A percentile compares a stretch with the other conserved stretches of the same genome.
These are phyloP conservation scores for Plantago elongata DNA, from an alignment of 257 asterid species.

Conservation along the genomic window DNA sequence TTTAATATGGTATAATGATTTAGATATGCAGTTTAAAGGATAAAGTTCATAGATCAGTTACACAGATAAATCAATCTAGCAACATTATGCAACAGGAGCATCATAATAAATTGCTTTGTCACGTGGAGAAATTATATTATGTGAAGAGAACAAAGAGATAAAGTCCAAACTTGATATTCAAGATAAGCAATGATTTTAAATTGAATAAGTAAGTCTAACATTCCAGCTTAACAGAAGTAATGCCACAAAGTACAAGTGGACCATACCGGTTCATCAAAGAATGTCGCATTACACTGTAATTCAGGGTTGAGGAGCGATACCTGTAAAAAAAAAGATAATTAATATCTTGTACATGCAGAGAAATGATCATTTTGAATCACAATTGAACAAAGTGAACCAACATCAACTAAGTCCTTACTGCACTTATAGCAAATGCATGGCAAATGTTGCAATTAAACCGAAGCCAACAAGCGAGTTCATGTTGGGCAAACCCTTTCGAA, in stretches of 20 bases:
- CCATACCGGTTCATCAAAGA: constrained; percentile 96
- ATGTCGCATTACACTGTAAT: constrained; percentile 88
- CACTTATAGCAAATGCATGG: constrained; percentile 91
- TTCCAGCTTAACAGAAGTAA: constrained; percentile 14
- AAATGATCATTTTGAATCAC: constrained; percentile 15
- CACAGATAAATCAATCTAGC: not conserved
- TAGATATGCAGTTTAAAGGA: not conserved
- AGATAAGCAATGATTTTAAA: constrained; percentile 1
- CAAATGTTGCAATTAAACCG: constrained; percentile 96
- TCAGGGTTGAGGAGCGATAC: constrained; percentile 84
- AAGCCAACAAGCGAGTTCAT: constrained; percentile 98
- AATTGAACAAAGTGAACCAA: constrained; percentile 19
- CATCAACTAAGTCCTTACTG: constrained; percentile 47
- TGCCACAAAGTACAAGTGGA: constrained; percentile 20
- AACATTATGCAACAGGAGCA: constrained; percentile 9
- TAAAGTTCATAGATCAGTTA: not conserved
- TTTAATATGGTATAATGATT: not conserved
- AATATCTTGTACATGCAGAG: constrained; percentile 15
- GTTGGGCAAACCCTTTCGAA: constrained; percentile 86
- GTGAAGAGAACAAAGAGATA: not conserved
- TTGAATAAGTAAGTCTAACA: not conserved
- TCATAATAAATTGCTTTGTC: not conserved
- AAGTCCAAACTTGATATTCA: not conserved
- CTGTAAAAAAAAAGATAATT: constrained; percentile 30
- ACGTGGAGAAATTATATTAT: not conserved